Evolutionary conservation across 345 rosid genomes (phyloP).

Genomic region (Salix viminalis): DNA sequence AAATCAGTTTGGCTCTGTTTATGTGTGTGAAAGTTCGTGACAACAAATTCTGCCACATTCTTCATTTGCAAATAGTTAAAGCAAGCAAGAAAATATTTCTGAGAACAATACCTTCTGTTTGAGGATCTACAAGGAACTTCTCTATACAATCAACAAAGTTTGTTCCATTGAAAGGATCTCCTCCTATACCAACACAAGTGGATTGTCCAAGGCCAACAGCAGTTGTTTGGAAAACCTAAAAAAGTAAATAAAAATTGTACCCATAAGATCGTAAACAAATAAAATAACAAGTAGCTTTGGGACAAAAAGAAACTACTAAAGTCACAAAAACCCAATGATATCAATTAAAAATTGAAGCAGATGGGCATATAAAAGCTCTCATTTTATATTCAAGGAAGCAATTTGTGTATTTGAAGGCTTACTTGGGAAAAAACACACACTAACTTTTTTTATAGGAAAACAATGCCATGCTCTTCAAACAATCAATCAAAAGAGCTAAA

Average conservation of each 20-base stretch:
- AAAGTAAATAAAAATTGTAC: not conserved
- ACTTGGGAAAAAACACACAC: not conserved
- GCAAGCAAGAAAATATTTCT: not conserved
- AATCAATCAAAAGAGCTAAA: not conserved
- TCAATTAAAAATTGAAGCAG: not conserved
- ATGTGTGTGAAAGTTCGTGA: not conserved
- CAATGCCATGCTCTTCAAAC: not conserved
- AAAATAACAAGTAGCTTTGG: not conserved
- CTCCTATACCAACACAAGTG: constrained; percentile 90
- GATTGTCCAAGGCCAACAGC: constrained; percentile 95
- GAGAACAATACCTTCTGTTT: constrained; percentile 70
- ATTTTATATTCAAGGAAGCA: not conserved
- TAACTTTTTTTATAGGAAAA: not conserved
- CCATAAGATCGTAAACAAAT: not conserved
- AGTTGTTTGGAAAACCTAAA: constrained; percentile 94
- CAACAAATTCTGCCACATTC: not conserved
- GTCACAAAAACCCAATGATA: not conserved
- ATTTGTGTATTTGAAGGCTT: not conserved
- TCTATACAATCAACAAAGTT: constrained; percentile 89
- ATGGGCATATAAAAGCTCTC: not conserved
- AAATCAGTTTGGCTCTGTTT: not conserved
- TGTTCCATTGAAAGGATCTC: constrained; percentile 97
- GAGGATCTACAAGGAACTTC: constrained; percentile 84
- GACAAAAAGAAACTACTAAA: not conserved
- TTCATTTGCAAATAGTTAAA: not conserved